Base-by-base conservation (phyloP, 805 yeast species). In the Hemisphaericaspora nanyangensis region DNA sequence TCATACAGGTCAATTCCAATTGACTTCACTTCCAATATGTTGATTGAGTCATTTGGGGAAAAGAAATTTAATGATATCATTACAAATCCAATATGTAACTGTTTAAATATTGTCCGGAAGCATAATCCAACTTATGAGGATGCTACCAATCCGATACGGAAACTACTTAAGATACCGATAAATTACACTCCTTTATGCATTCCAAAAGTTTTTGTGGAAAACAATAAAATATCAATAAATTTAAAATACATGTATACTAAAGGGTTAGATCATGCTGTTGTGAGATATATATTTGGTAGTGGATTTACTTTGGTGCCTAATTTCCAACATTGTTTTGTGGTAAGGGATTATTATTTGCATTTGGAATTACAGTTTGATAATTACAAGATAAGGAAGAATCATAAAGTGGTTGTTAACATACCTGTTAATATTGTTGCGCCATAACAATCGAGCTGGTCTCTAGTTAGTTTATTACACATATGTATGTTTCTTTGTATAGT, bases 251-350 rank as follows among this genome's bases (percentile, higher is more conserved):
- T 41, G 41, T 33, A 37, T 29, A 28, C 35, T 20, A 31, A 35
- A 11, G 29, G 30, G 6, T 32, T 35, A 4, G 47, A 40, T 29
- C 17, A 24, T 25, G 43, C 42, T 5, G 20, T 33, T 7, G 22
- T 26, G 7, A 32, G 27, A 15, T 37, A 44, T 25, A 17, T 40
- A 25, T 37, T 28, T 20, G 45, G 45, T 13, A 12, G 26, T 8
- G 39, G 44, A 17, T 37, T 40, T 30, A 40, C 34, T 31, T 26
- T 44, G 3, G 17, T 29, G 2, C 47, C 47, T 6, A 40, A 30
- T 22, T 44, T 44, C 17, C 45, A 44, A 36, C 34, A 18, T 24
- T 38, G 43, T 26, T 22, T 42, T 31, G 20, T 34, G 13, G 25
- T 35, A 7, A 30, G 43, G 19, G 12, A 33, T 24, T 44, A 41